Evolutionary conservation across 495 filamentous ascomycete species (phyloP).

Genomic region (Hyaloscypha hepaticicola): DNA sequence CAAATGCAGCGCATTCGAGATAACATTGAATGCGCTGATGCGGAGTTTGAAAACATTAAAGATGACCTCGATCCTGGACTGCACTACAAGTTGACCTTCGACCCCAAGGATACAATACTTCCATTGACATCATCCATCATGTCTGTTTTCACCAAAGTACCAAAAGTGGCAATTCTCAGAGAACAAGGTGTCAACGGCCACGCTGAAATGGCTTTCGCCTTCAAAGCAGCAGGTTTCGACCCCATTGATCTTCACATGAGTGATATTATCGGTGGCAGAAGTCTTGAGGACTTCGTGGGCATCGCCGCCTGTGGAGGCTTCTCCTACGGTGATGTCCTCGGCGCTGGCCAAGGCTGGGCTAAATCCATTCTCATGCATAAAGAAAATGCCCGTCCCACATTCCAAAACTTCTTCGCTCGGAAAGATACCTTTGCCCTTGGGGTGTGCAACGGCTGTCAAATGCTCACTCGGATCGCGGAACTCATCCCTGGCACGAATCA

Average conservation of each 20-base stretch:
- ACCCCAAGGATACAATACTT: conserved; percentile 72
- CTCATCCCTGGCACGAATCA: conserved; percentile 80
- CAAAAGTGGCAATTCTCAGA: conserved; percentile 88
- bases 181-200: conserved; percentile 96
- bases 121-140: conserved; percentile 68
- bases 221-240: conserved; percentile 86
- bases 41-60: conserved; percentile 75
- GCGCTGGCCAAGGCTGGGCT: conserved; percentile 96
- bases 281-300: conserved; percentile 78
- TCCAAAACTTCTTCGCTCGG: conserved; percentile 83
- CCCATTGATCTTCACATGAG: conserved; percentile 97
- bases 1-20: conserved; percentile 90
- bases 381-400: conserved; percentile 65
- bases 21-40: conserved; percentile 82
- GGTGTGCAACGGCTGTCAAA: conserved; percentile 98
- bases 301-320: conserved; percentile 95
- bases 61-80: conserved; percentile 80
- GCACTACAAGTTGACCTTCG: conserved; percentile 79
- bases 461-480: conserved; percentile 78
- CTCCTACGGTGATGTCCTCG: conserved; percentile 94
- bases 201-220: conserved; percentile 96
- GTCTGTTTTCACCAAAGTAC: conserved; percentile 68
- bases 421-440: conserved; percentile 89
- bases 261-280: conserved; percentile 77
- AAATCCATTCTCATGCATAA: conserved; percentile 85